Evolutionary conservation across 164 flowering plant species (phyloP), one percentile per base, ranked within the genome.

Genomic region (Nymphaea colorata): DNA sequence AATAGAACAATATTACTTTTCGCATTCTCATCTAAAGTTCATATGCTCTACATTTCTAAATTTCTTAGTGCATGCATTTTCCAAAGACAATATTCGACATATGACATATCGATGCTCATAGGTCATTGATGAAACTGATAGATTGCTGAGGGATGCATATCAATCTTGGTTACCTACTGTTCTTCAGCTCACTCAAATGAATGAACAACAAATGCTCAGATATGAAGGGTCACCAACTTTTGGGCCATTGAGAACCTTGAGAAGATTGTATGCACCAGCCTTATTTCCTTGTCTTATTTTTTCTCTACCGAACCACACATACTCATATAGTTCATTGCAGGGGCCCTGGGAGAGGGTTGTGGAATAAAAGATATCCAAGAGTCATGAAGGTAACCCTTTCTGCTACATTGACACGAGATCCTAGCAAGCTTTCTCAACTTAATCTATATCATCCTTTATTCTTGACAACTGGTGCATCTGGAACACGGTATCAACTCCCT

Each of bases 71-170:
- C 12, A 47, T 47, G 5, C 12, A 47, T 3, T 14, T 14, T 47
- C 55, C 55, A 6, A 47, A 47, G 12, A 47, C 7, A 6, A 47
- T 47, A 47, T 47, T 47, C 11, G 5, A 3, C 55, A 47, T 47
- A 7, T 47, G 3, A 47, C 55, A 7, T 14, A 47, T 47, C 5
- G 55, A 4, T 47, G 7, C 55, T 47, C 55, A 47, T 47, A 93
- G 98, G 98, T 93, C 68, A 89, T 93, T 77, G 96, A 93, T 76
- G 96, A 93, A 85, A 87, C 93, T 59, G 96, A 93, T 64, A 75
- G 96, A 66, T 70, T 93, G 57, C 89, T 93, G 18, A 79, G 96
- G 73, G 98, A 93, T 74, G 85, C 96, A 44, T 93, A 93, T 69
- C 98, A 93, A 72, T 84, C 96, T n/a, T 93, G 95, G 96, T 78